Evolutionary conservation across 495 filamentous ascomycete genomes (phyloP).

Genomic region (Aspergillus panamensis): DNA sequence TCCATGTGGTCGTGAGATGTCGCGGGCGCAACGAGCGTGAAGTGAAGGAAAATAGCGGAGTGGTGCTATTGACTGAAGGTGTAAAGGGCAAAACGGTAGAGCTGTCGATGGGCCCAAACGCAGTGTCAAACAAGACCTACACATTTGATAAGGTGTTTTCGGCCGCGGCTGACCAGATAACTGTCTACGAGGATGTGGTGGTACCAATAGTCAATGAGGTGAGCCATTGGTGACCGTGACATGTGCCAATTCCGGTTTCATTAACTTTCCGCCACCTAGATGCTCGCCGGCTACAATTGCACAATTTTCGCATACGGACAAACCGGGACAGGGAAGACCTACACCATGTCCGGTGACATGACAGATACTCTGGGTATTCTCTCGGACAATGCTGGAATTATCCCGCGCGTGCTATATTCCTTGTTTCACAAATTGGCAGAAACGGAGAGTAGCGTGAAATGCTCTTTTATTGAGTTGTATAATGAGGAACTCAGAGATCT

Average conservation of each 20-base stretch:
- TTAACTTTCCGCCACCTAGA: conserved; percentile 50
- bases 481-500: conserved; percentile 95
- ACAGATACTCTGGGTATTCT: conserved; percentile 76
- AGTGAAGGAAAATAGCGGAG: conserved; percentile 85
- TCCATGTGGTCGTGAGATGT: conserved; percentile 94
- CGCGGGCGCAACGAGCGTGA: conserved; percentile 90
- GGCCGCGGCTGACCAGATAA: conserved; percentile 85
- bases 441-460: conserved; percentile 88
- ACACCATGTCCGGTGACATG: conserved; percentile 99
- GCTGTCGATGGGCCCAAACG: conserved; percentile 87
- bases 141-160: conserved; percentile 97
- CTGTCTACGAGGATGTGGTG: conserved; percentile 93
- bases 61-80: conserved; percentile 83
- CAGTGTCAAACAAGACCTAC: conserved; percentile 93
- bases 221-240: conserved; percentile 20
- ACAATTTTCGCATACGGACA: conserved; percentile 99
- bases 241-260: neutral
- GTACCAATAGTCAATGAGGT: conserved; percentile 90
- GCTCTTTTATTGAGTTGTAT: conserved; percentile 97
- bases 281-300: conserved; percentile 94
- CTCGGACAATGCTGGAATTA: conserved; percentile 89
- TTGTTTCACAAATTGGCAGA: conserved; percentile 83
- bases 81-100: conserved; percentile 78
- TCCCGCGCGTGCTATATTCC: conserved; percentile 81
- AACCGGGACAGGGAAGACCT: conserved; percentile 96